Evolutionary conservation across 1,284 basidiomycete genomes (phyloP).

Genomic region (Ganoderma sp.): DNA sequence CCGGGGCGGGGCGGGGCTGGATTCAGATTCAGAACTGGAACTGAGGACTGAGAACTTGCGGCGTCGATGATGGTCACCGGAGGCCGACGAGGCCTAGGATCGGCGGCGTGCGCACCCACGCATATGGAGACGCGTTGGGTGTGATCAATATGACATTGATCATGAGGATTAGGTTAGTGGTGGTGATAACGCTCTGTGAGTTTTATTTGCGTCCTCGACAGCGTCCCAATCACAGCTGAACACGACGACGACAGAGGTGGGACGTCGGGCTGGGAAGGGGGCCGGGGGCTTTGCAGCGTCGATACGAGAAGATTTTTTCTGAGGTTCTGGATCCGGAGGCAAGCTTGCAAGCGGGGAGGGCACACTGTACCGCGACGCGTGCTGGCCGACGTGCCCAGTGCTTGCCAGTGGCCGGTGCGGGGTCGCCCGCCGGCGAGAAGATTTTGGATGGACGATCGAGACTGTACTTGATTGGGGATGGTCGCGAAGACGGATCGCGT

Average conservation of each 20-base stretch:
- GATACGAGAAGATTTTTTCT: not conserved
- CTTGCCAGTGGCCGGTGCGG: not conserved
- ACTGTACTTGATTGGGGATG: not conserved
- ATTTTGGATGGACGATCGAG: not conserved
- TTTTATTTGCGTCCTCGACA: not conserved
- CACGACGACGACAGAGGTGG: not conserved
- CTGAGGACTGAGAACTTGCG: not conserved
- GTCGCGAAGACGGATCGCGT: not conserved
- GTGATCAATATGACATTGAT: not conserved
- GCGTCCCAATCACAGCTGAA: not conserved
- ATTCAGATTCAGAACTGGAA: not conserved
- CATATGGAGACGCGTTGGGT: too few species aligned
- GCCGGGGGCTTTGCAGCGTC: not conserved
- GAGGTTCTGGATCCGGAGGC: not conserved
- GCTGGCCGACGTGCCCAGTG: slow-evolving; percentile 1
- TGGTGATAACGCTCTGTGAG: too few species aligned
- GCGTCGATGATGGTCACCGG: not conserved
- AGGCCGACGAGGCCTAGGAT: not conserved
- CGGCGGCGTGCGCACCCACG: not conserved
- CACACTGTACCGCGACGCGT: not conserved
- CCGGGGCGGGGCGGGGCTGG: not conserved
- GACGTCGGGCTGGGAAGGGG: not conserved
- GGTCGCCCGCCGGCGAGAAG: not conserved
- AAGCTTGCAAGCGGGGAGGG: not conserved
- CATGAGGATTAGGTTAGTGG: not conserved